These are phyloP conservation scores for Pulveroboletus sp. DNA, from an alignment of 768 basidiomycete species.

Conservation along the genomic window DNA sequence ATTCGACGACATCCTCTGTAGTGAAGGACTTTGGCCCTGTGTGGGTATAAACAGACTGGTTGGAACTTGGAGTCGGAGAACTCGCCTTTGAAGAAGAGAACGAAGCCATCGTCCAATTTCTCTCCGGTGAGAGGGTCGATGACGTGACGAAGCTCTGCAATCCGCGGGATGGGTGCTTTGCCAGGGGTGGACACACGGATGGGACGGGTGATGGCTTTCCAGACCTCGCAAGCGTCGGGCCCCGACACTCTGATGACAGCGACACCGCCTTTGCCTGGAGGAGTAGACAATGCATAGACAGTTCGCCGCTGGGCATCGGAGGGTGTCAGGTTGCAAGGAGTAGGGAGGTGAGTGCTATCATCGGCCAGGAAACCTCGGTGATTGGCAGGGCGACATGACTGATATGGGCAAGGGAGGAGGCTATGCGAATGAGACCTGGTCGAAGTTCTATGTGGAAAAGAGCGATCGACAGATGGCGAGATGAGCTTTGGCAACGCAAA, in stretches of 20 bases:
- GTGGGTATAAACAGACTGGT: background rate
- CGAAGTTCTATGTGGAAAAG: slow-evolving; percentile 28
- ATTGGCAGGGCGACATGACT: slow-evolving; percentile 3
- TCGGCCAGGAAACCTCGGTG: background rate
- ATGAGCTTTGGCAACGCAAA: slow-evolving; percentile 2
- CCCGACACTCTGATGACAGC: slow-evolving; percentile 83
- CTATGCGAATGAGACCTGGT: slow-evolving; percentile 12
- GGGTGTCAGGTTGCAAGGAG: slow-evolving; percentile 14
- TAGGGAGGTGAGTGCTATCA: background rate
- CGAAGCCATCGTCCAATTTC: slow-evolving; percentile 72
- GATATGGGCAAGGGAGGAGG: slow-evolving; percentile 14
- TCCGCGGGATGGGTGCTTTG: slow-evolving; percentile 51
- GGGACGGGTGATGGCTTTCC: slow-evolving; percentile 52
- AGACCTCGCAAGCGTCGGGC: slow-evolving; percentile 60
- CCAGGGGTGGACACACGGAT: slow-evolving; percentile 1
- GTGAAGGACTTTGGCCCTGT: slow-evolving; percentile 80
- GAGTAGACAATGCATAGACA: slow-evolving; percentile 85
- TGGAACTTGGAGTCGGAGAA: background rate
- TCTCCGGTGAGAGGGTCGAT: slow-evolving; percentile 58
- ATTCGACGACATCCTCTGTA: slow-evolving; percentile 73
- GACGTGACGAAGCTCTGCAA: slow-evolving; percentile 65
- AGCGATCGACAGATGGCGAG: slow-evolving; percentile 9
- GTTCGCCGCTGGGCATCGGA: slow-evolving; percentile 61
- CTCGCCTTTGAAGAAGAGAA: slow-evolving; percentile 77
- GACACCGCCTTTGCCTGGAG: slow-evolving; percentile 80